Evolutionary conservation across 345 rosid genomes (phyloP), one percentile per base, ranked within the genome.

Genomic region (Citrus australasica): DNA sequence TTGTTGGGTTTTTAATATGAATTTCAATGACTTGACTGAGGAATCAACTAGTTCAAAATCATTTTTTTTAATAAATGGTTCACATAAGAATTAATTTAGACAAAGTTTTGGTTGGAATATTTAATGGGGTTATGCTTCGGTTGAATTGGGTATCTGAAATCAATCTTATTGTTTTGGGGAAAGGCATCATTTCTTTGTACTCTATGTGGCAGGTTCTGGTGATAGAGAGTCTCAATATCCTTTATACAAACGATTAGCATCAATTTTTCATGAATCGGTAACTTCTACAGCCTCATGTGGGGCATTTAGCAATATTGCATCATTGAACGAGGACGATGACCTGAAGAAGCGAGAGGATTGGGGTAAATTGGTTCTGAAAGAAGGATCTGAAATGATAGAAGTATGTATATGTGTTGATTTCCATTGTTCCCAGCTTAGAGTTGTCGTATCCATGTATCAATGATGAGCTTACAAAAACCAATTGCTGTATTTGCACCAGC

Each of bases 201-300:
- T 79, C 35, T 42, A 30, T 56, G 25, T 25, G 70, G 66, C 73
- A 79, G 84, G 73, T 73, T 69, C 71, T 46, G 33, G 61, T 27
- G 77, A 40, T 17, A 40, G 42, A 75, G 79, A 65, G 77, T 72
- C 83, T 30, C 69, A 80, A 16, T 78, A 78, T 74, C 91, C 88
- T 51, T 33, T 83, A 55, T 89, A 88, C 85, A 87, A 78, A 82
- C 80, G 73, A 55, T 81, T 92, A 61, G 90, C 92, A 55, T 73
- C 61, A 28, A 80, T 87, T 69, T 63, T 93, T 62, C 79, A 83
- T 51, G 90, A 86, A 72, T 82, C 71, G 71, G 67, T 89, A 56
- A 67, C 81, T 48, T 86, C 79, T 46, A 82, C 82, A 10, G 74
- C 27, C 40, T 78, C 74, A 7, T 60, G 59, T 71, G 84, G 69